Evolutionary conservation across 257 asterid species (phyloP), one percentile per base, ranked within the genome.

Genomic region (Datura wrightii): DNA sequence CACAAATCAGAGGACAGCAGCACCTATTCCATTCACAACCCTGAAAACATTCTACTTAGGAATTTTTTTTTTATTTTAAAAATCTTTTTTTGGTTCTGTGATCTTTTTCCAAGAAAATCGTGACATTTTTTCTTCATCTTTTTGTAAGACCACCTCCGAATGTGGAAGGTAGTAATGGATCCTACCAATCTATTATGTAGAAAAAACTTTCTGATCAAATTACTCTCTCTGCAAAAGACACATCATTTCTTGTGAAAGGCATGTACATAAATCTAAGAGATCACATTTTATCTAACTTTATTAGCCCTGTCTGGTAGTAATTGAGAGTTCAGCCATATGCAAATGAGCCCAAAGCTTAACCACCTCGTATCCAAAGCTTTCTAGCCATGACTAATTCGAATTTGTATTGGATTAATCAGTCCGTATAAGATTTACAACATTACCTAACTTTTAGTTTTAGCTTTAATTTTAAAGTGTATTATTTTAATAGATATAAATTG

Each of bases 11-110:
- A 24, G 81, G 59, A 8, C 81, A 76, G 3, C 63, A 14, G 10
- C 46, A 62, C 52, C 82, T 50, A 31, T 52, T 52, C 46, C 63
- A 76, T 50, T 6, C 82, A 52, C 63, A 52, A 52, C 82, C 82
- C 31, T 76, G 82, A 50, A 24, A 76, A 13, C 24, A 7, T 7
- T 39, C 19, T 76, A 48, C 56, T 19, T 72, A 46, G 55, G 6
- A 10, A 9, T n/a, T 16, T 19, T 46, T 46, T 24, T 19, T 24
- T 24, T 0, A 24, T 24, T 24, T 24, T 24, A 24, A 24, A 24
- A 24, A 24, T 24, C 31, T 24, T 16, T 19, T 46, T 46, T 24
- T 19, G 16, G 10, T 46, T 44, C 19, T 10, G 5, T 19, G 11
- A 19, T 44, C 5, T 19, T 9, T 13, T 50, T 14, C 37, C 63